These are phyloP conservation scores for Flaveria floridana DNA, from an alignment of 140 eudicot genomes.

Conservation along the genomic window DNA sequence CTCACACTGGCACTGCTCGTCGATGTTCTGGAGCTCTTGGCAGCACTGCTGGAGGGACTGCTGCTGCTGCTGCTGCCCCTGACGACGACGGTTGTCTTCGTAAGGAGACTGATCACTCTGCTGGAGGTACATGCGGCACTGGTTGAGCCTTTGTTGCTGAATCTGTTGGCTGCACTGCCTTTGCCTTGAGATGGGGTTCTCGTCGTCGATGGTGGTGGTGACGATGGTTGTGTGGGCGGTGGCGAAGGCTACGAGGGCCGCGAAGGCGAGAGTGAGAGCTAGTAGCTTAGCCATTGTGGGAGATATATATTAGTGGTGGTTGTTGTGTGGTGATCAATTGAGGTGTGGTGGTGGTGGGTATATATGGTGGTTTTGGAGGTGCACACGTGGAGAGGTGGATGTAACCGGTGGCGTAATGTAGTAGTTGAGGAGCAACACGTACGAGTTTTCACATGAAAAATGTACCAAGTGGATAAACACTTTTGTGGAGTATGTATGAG, in stretches of 20 bases:
- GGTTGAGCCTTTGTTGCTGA: conserved; percentile 7
- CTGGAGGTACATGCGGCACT: conserved; percentile 26
- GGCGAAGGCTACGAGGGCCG: conserved; percentile 23
- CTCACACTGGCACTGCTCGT: conserved; percentile 23
- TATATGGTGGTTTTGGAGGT: conserved; percentile 8
- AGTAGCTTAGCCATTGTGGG: conserved; percentile 25
- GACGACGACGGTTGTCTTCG: not conserved
- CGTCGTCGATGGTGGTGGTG: conserved; percentile 26
- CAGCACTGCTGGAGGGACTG: not conserved
- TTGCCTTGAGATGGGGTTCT: not conserved
- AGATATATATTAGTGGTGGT: too few relatives aligned
- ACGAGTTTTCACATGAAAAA: conserved; percentile 15
- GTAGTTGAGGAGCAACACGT: conserved; percentile 1
- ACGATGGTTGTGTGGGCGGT: conserved; percentile 30
- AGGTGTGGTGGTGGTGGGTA: conserved; percentile 13
- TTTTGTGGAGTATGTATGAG: not conserved
- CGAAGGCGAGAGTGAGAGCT: conserved; percentile 16
- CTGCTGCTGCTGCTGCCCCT: not conserved
- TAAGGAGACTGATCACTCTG: not conserved
- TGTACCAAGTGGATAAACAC: not conserved
- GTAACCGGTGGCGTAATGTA: conserved; percentile 11
- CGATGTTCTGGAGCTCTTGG: conserved; percentile 18
- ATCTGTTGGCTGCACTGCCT: conserved; percentile 8
- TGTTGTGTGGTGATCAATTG: not conserved
- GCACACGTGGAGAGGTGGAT: not conserved